A percentile compares a stretch with the other conserved stretches of the same genome.
Evolutionary conservation across 2,329 filamentous ascomycete genomes (phyloP).

Genomic region (Diaporthe aspalathi): DNA sequence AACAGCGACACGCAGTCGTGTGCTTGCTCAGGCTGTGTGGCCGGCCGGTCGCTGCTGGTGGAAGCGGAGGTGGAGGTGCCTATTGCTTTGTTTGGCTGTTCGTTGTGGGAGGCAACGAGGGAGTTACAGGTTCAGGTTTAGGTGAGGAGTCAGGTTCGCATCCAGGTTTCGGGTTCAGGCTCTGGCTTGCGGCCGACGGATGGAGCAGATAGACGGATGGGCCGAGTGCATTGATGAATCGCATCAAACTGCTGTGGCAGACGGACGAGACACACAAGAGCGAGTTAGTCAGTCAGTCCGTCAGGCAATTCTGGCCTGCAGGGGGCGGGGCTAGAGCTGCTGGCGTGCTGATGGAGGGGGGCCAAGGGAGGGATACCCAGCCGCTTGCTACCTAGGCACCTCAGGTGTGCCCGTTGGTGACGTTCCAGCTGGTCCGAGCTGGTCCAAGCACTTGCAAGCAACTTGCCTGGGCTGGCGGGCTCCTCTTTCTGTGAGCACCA

Average conservation of each 20-base stretch:
- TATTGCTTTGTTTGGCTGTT: background rate
- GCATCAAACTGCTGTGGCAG: slow-evolving; percentile 21
- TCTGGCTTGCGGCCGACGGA: background rate
- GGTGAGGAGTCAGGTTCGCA: background rate
- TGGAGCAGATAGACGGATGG: slow-evolving; percentile 16
- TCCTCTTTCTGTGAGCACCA: background rate
- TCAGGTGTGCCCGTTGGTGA: slow-evolving; percentile 57
- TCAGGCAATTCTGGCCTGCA: slow-evolving; percentile 6
- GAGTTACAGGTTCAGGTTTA: background rate
- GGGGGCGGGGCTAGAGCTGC: slow-evolving; percentile 2
- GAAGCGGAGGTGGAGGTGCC: too few relatives aligned
- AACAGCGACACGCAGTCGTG: slow-evolving; percentile 11
- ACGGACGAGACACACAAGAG: slow-evolving; percentile 16
- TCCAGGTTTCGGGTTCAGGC: background rate
- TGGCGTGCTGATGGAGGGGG: too few relatives aligned
- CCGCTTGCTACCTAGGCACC: slow-evolving; percentile 56
- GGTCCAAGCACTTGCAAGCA: slow-evolving; percentile 27
- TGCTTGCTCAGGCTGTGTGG: background rate
- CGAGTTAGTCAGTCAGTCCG: slow-evolving; percentile 13
- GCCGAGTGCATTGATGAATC: slow-evolving; percentile 11
- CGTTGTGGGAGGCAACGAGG: background rate
- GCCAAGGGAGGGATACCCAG: slow-evolving; percentile 39
- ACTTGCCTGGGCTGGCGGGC: slow-evolving; percentile 15
- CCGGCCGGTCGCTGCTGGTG: background rate
- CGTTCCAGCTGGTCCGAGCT: slow-evolving; percentile 46